Evolutionary conservation across 768 basidiomycete genomes (phyloP), one percentile per base, ranked within the genome.

Genomic region (Wakefieldia striispora): DNA sequence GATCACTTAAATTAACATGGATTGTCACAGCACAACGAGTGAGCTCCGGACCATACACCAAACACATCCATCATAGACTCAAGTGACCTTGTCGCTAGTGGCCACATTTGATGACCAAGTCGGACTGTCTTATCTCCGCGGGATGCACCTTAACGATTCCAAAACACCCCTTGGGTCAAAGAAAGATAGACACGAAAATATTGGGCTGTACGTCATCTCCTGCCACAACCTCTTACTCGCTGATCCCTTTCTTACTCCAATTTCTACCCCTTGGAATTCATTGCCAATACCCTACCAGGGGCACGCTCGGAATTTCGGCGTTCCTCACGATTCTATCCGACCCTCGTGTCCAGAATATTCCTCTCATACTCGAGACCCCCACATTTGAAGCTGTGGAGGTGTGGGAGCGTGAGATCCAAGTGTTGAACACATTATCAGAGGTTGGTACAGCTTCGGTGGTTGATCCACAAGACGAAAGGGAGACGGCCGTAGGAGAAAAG

Each of bases 121-220:
- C 3, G 89, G 92, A 2, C 58, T 89, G 21, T 62, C 73, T 12
- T 93, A 91, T 61, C 80, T 94, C 14, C 76, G 81, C 4, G 91
- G 85, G 1, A 86, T 93, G 79, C 92, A 95, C 59, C 62, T 93
- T 39, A 95, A 95, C 61, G 91, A 93, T 63, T 88, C 87, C 12
- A 89, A 90, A 64, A 78, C 76, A 9, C 72, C 70, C 1, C 72
- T 81, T 12, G 78, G 74, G 3, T 84, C 85, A 12, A 84, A 78
- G 56, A 84, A 81, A 55, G 92, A 94, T 58, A 70, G 88, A 34
- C 92, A 94, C 56, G 83, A 91, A 65, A 93, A 91, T 53, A 84
- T 94, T 33, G 92, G 92, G 19, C 64, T 88, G 86, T 89, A 60
- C 54, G 86, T 76, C 6, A 35, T 40, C 29, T 1, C 33, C 46